Base-by-base conservation (phyloP, 2,329 filamentous ascomycete species). In the Macrophomina phaseolina region DNA sequence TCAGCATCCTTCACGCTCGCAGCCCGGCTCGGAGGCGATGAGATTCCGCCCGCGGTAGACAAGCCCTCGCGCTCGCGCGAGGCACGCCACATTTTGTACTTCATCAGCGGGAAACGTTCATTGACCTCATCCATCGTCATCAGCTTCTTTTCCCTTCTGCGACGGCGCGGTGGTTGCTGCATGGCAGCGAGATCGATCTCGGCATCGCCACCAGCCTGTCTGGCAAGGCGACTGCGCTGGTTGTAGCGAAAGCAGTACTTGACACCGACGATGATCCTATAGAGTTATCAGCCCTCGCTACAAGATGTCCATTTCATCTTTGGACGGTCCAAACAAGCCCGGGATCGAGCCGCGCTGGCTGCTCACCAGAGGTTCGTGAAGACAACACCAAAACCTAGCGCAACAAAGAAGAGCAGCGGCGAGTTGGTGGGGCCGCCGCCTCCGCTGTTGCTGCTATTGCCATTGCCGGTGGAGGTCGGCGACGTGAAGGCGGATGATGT, bases 41-140 rank as follows among this genome's bases (percentile, higher is more conserved):
- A 73, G 66, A 98, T 92, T 45, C 94, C 95, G 64, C 94, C 95
- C 65, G 88, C 87, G 9, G 93, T 91, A 3, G 94, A 90, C 55
- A 98, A 82, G 7, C 94, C 95, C 77, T 96, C 88, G 67, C 90
- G 88, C 66, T 93, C 93, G 67, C 94, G 90, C 65, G 88, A 88
- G 6, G 91, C 90, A 67, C 95, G 91, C 94, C 95, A 99, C 63
- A 86, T 88, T 83, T 99, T 98, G 86, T 99, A 99, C 80, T 98
- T 98, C 72, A 89, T 90, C 81, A 97, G 88, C 0, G 95, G 94
- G 74, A 99, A 99, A 72, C 96, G 92, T 72, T 96, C 93, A 77
- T 99, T 98, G 69, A 99, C 95, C 80, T 99, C 95, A 69, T 99
- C 95, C 89, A 98, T 97, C 2, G 91, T 92, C 95, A 99, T 98